Conservation (phyloP, 768 basidiomycete species). For the Porpolomopsis calyptriformis region DNA sequence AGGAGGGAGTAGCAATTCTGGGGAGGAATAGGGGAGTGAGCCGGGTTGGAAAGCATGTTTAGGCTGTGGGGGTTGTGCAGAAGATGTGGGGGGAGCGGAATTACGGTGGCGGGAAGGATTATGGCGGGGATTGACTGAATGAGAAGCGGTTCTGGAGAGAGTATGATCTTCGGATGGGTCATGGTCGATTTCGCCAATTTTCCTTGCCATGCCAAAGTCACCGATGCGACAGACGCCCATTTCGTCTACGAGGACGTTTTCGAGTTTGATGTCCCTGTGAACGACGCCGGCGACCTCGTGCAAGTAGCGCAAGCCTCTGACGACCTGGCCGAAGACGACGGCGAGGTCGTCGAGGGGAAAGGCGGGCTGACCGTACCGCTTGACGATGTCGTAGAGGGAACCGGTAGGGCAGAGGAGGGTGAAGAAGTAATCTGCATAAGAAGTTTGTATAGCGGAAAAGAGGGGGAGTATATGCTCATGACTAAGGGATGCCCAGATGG, state of each 20-base stretch:
- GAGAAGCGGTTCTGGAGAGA: constrained; percentile 21
- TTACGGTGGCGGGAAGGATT: constrained; percentile 42
- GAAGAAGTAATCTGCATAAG: constrained; percentile 68
- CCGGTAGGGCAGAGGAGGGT: constrained; percentile 79
- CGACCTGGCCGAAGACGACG: constrained; percentile 80
- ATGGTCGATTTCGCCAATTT: constrained; percentile 42
- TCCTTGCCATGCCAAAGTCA: constrained; percentile 76
- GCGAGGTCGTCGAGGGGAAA: constrained; percentile 70
- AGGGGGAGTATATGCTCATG: constrained; percentile 86
- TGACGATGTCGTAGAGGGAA: constrained; percentile 74
- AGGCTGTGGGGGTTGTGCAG: constrained; percentile 16
- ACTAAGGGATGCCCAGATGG: constrained; percentile 62
- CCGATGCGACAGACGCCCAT: constrained; percentile 75
- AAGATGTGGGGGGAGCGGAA: constrained; percentile 26
- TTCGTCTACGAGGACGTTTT: constrained; percentile 90
- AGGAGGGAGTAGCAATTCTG: constrained; percentile 69
- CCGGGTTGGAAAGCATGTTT: constrained; percentile 6
- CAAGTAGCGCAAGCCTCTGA: constrained; percentile 71
- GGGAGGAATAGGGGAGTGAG: constrained; percentile 78
- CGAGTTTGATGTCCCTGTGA: constrained; percentile 93
- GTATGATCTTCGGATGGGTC: constrained; percentile 11
- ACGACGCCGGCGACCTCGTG: constrained; percentile 69
- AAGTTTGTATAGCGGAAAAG: constrained; percentile 49
- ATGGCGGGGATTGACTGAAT: constrained; percentile 23
- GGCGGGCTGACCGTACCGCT: constrained; percentile 55